A percentile compares a stretch with the other conserved stretches of the same genome.
phyloP scores from a whole-genome alignment of 2,329 filamentous ascomycete genomes.

The Talaromyces pinophilus region DNA sequence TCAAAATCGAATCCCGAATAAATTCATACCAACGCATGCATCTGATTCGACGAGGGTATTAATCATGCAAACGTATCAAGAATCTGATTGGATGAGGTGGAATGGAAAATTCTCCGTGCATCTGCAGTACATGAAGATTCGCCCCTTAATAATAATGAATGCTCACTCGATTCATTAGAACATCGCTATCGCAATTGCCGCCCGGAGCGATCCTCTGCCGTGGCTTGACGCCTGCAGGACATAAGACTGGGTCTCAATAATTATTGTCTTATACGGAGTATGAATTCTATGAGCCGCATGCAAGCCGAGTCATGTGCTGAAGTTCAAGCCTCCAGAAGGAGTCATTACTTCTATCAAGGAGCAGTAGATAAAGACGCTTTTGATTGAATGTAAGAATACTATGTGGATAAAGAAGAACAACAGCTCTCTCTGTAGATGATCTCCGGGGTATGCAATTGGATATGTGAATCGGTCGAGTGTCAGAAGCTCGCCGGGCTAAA shows the following conservation, averaged over 20 bases:
- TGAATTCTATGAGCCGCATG: neutral
- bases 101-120: constrained; percentile 1
- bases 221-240: constrained; percentile 15
- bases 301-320: constrained; percentile 1
- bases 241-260: neutral
- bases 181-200: constrained; percentile 2
- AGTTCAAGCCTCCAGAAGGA: neutral
- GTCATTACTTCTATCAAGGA: neutral
- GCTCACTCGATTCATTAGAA: neutral
- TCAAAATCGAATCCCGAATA: neutral
- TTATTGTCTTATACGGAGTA: neutral
- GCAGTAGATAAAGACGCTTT: neutral
- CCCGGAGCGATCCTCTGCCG: neutral
- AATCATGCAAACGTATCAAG: neutral
- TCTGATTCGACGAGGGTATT: neutral
- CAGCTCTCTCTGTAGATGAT: constrained; percentile 19
- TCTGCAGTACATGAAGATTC: neutral
- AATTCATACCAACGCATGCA: neutral
- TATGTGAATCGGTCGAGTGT: constrained; percentile 23
- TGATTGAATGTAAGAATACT: neutral
- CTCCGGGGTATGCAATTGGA: constrained; percentile 21
- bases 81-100: neutral
- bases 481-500: constrained; percentile 24
- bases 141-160: neutral
- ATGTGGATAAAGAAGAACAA: neutral